Conservation (phyloP, 441 rosid genomes). For the Syzygium malaccense region DNA sequence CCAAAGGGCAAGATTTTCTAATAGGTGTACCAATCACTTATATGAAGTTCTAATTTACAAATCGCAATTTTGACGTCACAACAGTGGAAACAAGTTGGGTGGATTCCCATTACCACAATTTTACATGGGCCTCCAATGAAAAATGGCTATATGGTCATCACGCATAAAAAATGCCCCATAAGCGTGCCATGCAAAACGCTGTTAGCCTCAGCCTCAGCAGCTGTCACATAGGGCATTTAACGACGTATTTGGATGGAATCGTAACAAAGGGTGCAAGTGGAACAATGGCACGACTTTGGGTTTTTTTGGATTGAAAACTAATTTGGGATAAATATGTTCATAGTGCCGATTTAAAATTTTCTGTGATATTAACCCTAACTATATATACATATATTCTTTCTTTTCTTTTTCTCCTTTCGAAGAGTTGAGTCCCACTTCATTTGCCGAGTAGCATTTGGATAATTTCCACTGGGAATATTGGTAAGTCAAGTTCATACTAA, state of each 20-base stretch:
- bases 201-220: background rate
- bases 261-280: background rate
- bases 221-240: background rate
- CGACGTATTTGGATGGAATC: background rate
- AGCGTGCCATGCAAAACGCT: background rate
- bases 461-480: background rate
- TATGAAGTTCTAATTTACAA: background rate
- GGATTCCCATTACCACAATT: background rate
- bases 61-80: background rate
- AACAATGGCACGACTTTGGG: background rate
- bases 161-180: background rate
- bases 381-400: background rate
- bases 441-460: background rate
- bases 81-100: background rate
- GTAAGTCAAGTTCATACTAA: background rate
- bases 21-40: background rate
- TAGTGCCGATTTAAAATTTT: background rate
- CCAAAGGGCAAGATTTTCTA: background rate
- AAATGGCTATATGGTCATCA: background rate
- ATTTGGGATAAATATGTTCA: background rate
- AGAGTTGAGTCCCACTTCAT: background rate
- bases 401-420: background rate
- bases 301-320: background rate
- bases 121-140: background rate
- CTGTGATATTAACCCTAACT: background rate